Base-by-base conservation (phyloP, 2,329 filamentous ascomycete genomes). In the Aspergillus pseudotamarii region DNA sequence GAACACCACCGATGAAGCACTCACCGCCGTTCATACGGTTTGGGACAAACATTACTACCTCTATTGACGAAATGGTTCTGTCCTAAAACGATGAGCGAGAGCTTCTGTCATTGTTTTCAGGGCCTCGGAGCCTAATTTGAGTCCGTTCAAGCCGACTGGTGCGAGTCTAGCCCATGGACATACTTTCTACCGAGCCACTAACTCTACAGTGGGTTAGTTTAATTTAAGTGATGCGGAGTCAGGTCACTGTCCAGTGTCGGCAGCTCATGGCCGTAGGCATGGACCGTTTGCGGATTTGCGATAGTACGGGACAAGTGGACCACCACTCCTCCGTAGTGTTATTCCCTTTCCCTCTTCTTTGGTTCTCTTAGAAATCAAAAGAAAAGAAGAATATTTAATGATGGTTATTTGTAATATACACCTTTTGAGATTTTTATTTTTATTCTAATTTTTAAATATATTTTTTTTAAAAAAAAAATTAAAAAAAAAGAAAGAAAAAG, bases 91-190 rank as follows among this genome's bases (percentile, higher is more conserved):
- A 58, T 50, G 56, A 45, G 19, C 43, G 30, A 48, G 30, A 57
- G 30, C 55, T 28, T 48, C 45, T 28, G 54, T 21, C 45, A 23
- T 55, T 54, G 59, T 51, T 57, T 61, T 62, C 62, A 60, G 62
- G 56, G 38, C 21, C 23, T 59, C 59, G 62, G 62, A 48, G 62
- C 48, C 58, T 61, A 41, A 64, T 23, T 61, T 64, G 10, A 48
- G 51, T 57, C 62, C 62, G 62, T 61, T 32, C 46, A 50, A 26
- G 14, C 23, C 46, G 23, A 50, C 28, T 30, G 48, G 28, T 51
- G 48, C 48, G 28, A 51, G 48, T 51, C 48, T 51, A 32, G 48
- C 28, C 48, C 28, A 32, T 32, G 48, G 28, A 51, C 30, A 51
- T 51, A 51, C 48, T 51, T 51, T 51, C 48, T 51, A 51, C 48